Evolutionary conservation across 805 yeast species (phyloP).

Genomic region (Sugiyamaella mastotermitis): DNA sequence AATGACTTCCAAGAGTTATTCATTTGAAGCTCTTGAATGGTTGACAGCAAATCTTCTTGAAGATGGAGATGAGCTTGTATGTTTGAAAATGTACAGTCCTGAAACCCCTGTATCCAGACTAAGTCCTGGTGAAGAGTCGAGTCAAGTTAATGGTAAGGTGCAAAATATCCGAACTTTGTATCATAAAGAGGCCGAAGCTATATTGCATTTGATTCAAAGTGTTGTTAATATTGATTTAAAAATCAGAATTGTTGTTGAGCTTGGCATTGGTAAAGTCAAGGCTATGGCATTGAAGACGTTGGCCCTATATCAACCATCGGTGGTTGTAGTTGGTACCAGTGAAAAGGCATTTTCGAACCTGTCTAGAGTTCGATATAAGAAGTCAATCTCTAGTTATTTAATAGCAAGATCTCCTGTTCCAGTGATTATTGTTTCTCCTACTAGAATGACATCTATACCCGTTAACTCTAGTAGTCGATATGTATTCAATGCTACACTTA

Average conservation of each 20-base stretch:
- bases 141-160: background rate
- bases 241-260: slow-evolving; percentile 45
- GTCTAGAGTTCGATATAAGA: slow-evolving; percentile 52
- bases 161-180: slow-evolving; percentile 4
- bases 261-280: slow-evolving; percentile 53
- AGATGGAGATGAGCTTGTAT: slow-evolving; percentile 22
- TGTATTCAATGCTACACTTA: too few relatives aligned
- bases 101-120: too few relatives aligned
- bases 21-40: slow-evolving; percentile 18
- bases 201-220: slow-evolving; percentile 11
- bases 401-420: slow-evolving; percentile 63
- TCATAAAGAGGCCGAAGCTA: slow-evolving; percentile 17
- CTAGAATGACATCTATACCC: slow-evolving; percentile 2
- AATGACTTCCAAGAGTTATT: slow-evolving; percentile 14
- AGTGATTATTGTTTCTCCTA: slow-evolving; percentile 52
- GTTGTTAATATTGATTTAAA: slow-evolving; percentile 12
- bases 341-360: slow-evolving; percentile 41
- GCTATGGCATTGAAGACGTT: slow-evolving; percentile 54
- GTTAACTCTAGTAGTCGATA: too few relatives aligned
- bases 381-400: slow-evolving; percentile 52
- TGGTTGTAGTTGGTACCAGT: slow-evolving; percentile 47
- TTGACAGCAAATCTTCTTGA: slow-evolving; percentile 12
- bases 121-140: background rate
- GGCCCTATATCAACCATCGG: slow-evolving; percentile 53
- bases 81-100: slow-evolving; percentile 14